Conservation (phyloP, 1,284 basidiomycete species). For the Cystobasidiaceae sp. region DNA sequence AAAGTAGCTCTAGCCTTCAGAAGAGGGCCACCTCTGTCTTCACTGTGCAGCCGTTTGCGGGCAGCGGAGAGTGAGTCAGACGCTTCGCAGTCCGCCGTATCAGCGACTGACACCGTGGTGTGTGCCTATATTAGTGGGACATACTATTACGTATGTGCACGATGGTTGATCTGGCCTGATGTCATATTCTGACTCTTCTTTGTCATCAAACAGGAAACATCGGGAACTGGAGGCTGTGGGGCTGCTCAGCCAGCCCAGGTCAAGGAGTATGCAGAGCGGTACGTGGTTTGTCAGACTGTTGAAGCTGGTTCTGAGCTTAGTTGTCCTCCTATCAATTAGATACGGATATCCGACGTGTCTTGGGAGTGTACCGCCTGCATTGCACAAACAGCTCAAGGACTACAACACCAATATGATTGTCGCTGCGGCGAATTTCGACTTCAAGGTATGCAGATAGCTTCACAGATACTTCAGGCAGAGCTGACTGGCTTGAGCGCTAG, state of each 20-base stretch:
- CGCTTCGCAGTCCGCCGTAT: no score
- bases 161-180: no score
- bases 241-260: background rate
- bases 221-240: background rate
- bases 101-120: no score
- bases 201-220: no score
- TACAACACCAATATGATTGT: background rate
- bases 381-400: background rate
- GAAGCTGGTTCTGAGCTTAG: background rate
- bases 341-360: background rate
- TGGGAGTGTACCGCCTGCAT: background rate
- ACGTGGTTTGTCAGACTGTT: background rate
- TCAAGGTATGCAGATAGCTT: background rate
- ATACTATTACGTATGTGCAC: no score
- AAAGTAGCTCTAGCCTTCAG: no score
- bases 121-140: no score
- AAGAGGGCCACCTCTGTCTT: no score
- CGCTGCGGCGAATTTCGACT: background rate
- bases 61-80: no score
- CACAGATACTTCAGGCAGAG: background rate
- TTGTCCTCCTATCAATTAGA: background rate
- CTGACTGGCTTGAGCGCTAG: background rate
- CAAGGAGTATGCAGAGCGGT: background rate
- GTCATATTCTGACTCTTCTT: no score
- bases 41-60: no score